Percentiles rank a stretch among this genome's conserved stretches.
phyloP scores from a whole-genome alignment of 148 eudicot genomes.

The Camellia lanceoleosa region DNA sequence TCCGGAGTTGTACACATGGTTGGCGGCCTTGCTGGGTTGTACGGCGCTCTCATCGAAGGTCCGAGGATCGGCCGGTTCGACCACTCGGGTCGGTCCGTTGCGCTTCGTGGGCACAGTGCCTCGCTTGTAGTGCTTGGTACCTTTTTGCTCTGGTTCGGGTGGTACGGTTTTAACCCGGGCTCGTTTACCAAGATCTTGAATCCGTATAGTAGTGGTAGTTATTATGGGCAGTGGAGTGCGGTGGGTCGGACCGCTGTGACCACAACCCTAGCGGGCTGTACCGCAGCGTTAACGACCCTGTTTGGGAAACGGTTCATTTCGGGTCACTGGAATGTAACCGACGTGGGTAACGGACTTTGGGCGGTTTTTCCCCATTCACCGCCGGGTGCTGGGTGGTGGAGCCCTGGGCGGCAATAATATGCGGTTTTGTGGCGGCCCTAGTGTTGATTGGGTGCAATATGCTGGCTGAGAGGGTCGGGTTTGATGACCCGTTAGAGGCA shows the following conservation, averaged over 20 bases:
- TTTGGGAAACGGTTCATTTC: constrained; percentile 30
- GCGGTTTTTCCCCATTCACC: constrained; percentile 46
- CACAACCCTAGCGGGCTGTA: constrained; percentile 38
- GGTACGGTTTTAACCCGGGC: constrained; percentile 58
- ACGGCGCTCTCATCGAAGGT: constrained; percentile 68
- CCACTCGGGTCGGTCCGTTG: constrained; percentile 44
- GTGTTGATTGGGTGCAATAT: constrained; percentile 49
- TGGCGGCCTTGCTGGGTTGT: constrained; percentile 64
- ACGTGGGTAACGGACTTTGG: constrained; percentile 41
- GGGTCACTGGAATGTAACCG: constrained; percentile 42
- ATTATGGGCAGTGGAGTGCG: constrained; percentile 47
- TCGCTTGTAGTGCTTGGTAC: constrained; percentile 44
- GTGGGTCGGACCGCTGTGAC: constrained; percentile 45
- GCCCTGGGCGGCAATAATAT: constrained; percentile 39
- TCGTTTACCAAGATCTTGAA: constrained; percentile 32
- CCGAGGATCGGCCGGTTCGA: constrained; percentile 67
- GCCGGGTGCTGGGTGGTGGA: constrained; percentile 45
- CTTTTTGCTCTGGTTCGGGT: constrained; percentile 55
- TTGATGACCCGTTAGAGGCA: constrained; percentile 62
- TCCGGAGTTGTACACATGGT: constrained; percentile 76
- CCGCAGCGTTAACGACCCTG: constrained; percentile 35
- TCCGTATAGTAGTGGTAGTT: constrained; percentile 13
- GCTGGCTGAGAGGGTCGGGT: constrained; percentile 40
- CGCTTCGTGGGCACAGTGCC: constrained; percentile 45
- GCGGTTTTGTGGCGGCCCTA: constrained; percentile 49